Percentiles rank a stretch among this genome's conserved stretches.
Conservation (phyloP, 192 early-diverging fungal genomes). For the Coemansia sp. region DNA sequence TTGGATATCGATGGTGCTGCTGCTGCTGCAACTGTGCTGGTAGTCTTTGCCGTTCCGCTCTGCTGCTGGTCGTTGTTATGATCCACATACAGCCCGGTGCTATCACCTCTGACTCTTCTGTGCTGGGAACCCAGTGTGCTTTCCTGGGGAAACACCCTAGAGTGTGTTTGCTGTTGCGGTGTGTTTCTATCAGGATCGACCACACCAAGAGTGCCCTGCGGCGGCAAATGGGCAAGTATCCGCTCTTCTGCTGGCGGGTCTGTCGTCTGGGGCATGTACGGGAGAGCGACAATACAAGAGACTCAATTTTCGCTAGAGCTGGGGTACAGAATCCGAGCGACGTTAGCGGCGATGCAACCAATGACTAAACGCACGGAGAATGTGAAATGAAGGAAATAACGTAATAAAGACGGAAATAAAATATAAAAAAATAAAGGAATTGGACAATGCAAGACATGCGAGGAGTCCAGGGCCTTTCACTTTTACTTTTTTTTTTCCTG, state of each 20-base stretch:
- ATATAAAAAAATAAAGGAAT: not conserved
- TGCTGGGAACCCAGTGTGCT: not conserved
- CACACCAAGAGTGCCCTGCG: conserved; percentile 15
- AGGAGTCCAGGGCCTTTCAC: not conserved
- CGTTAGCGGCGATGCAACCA: not conserved
- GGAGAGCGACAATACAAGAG: not conserved
- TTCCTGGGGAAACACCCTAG: not conserved
- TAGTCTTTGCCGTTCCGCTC: not conserved
- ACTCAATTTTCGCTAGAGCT: not conserved
- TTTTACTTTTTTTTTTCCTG: not conserved
- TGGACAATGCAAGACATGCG: not conserved
- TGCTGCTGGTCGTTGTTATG: not conserved
- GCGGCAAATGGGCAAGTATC: conserved; percentile 3
- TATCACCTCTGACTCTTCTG: not conserved
- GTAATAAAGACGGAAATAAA: not conserved
- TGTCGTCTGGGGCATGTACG: conserved; percentile 33
- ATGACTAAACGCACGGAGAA: not conserved
- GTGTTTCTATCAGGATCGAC: not conserved
- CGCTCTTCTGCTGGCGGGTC: conserved; percentile 27
- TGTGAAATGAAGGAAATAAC: not conserved
- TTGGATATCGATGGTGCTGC: not conserved
- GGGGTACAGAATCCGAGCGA: not conserved
- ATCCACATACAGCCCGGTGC: not conserved
- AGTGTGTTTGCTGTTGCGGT: conserved; percentile 8
- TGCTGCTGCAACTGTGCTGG: not conserved